Evolutionary conservation across 2,329 filamentous ascomycete species (phyloP).

Genomic region (Helotiales sp.): DNA sequence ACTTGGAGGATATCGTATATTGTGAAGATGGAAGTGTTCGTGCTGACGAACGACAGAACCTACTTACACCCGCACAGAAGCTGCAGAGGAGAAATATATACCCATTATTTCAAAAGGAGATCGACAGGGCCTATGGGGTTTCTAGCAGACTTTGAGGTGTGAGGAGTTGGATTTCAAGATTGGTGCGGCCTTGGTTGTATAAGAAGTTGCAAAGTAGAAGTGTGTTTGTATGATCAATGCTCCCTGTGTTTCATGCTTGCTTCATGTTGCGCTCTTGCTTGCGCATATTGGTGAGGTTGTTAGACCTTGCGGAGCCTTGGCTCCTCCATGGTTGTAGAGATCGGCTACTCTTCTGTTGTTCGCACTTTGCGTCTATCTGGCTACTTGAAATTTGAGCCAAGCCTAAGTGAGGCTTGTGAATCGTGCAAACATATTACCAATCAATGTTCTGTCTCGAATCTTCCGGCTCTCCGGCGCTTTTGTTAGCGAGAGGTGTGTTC

Average conservation of each 20-base stretch:
- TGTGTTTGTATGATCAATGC: not conserved
- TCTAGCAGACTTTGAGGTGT: not conserved
- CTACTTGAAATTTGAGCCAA: too few species aligned
- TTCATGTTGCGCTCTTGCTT: not conserved
- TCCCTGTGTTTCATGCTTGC: not conserved
- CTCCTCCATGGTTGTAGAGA: too few species aligned
- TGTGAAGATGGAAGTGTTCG: not conserved
- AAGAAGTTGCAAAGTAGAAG: not conserved
- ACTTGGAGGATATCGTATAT: not conserved
- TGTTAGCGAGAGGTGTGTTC: too few species aligned
- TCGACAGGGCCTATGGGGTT: conserved; percentile 9
- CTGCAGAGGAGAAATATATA: conserved; percentile 19
- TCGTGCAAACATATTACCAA: too few species aligned
- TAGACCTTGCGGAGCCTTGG: too few species aligned
- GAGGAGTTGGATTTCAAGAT: not conserved
- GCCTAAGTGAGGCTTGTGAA: too few species aligned
- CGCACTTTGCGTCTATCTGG: too few species aligned
- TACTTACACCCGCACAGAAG: conserved; percentile 21
- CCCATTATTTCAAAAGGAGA: conserved; percentile 11
- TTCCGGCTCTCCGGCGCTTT: too few species aligned
- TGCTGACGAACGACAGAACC: conserved; percentile 15
- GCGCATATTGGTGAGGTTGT: too few species aligned
- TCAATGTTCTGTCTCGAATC: too few species aligned
- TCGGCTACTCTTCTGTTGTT: too few species aligned
- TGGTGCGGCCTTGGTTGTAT: not conserved